Evolutionary conservation across 2,329 filamentous ascomycete species (phyloP).

Genomic region (Westerdykella sp.): DNA sequence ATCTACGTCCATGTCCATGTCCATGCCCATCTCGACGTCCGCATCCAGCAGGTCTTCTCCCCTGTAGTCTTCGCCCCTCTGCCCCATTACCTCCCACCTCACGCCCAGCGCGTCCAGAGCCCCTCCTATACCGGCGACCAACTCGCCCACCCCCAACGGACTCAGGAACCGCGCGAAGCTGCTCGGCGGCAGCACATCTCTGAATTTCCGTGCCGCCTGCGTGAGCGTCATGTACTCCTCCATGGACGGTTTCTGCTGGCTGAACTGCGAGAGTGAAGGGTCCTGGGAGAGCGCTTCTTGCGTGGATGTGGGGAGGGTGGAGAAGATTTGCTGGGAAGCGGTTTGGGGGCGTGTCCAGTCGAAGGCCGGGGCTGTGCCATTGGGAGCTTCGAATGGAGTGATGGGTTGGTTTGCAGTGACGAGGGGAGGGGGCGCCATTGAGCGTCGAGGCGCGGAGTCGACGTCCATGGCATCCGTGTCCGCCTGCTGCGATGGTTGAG

Average conservation of each 20-base stretch:
- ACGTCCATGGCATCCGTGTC: slow-evolving; percentile 61
- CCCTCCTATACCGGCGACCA: slow-evolving; percentile 73
- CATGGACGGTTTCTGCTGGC: slow-evolving; percentile 63
- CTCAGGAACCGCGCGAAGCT: slow-evolving; percentile 91
- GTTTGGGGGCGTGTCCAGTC: slow-evolving; percentile 71
- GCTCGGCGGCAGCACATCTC: slow-evolving; percentile 83
- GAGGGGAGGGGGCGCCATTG: slow-evolving; percentile 32
- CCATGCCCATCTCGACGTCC: slow-evolving; percentile 66
- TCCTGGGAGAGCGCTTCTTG: slow-evolving; percentile 70
- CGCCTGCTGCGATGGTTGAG: slow-evolving; percentile 22
- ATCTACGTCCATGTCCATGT: slow-evolving; percentile 16
- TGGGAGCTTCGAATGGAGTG: slow-evolving; percentile 53
- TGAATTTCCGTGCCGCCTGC: slow-evolving; percentile 80
- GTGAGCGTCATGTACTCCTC: slow-evolving; percentile 68
- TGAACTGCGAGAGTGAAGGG: slow-evolving; percentile 79
- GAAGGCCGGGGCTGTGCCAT: slow-evolving; percentile 57
- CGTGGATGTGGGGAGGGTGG: slow-evolving; percentile 31
- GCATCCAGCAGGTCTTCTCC: slow-evolving; percentile 46
- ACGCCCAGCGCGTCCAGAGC: slow-evolving; percentile 82
- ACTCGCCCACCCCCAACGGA: slow-evolving; percentile 63
- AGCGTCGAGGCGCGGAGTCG: slow-evolving; percentile 44
- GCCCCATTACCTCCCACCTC: slow-evolving; percentile 42
- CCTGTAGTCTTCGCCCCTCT: slow-evolving; percentile 22
- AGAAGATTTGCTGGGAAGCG: slow-evolving; percentile 23
- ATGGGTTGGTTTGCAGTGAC: slow-evolving; percentile 84